Evolutionary conservation across 2,329 filamentous ascomycete genomes (phyloP), one percentile per base, ranked within the genome.

Genomic region (Ophiostoma perfectum): DNA sequence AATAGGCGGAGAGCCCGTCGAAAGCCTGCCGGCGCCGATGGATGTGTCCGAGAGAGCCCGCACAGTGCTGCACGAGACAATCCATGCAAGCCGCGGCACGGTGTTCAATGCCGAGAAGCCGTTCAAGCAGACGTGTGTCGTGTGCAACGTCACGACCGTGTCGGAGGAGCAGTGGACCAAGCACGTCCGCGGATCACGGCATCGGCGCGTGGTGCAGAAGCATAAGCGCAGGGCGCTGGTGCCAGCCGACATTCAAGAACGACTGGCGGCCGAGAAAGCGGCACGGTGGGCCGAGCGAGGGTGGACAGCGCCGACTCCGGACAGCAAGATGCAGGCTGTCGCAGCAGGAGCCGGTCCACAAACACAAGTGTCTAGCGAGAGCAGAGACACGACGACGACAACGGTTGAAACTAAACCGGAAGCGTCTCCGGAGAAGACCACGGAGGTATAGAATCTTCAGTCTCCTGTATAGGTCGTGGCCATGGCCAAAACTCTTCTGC

Each of bases 81-180:
- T 78, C 9, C 77, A 79, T 55, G 76, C 78, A 7, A 76, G 82
- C 45, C 67, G 67, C 27, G 36, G 44, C 4, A 66, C 62, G 1
- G 55, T 9, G 12, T 80, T 77, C 27, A 81, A 85, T n/a, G 81
- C 44, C 69, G 66, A 44, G 12, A 52, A 36, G 41, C 80, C 90
- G 11, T 78, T 77, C 44, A 86, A 87, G 71, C 84, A 84, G 72
- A 84, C 83, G 18, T 99, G 95, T 74, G 87, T 92, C 2, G 72
- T 88, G 0, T 99, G 95, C 75, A 80, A 92, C 73, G 84, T 85
- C 69, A 86, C 86, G 36, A 78, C 83, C 4, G 75, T 88, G 67
- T 86, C 84, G 2, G 84, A 88, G 71, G 80, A 83, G 70, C 74
- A 80, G 68, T 84, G 82, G 82, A 72, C 78, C 67, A 74, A 72